These are phyloP conservation scores for Trichocladium uniseriatum DNA, from an alignment of 495 filamentous ascomycete genomes.

Conservation along the genomic window DNA sequence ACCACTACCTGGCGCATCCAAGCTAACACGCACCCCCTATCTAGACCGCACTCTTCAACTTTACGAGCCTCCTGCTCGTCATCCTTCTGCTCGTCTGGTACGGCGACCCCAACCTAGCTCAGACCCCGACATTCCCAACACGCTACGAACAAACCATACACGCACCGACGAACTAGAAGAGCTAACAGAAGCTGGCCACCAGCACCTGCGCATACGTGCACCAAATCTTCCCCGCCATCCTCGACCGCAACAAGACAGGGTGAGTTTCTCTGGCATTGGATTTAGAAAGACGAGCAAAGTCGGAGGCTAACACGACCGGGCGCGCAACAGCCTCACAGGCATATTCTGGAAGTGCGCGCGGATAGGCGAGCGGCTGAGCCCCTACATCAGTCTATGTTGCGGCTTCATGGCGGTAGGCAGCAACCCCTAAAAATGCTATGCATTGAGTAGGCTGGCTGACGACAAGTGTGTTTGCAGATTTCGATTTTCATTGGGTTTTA, in stretches of 20 bases:
- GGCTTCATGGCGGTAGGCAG: slow-evolving; percentile 78
- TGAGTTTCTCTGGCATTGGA: slow-evolving; percentile 31
- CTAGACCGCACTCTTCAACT: slow-evolving; percentile 95
- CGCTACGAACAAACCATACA: background rate
- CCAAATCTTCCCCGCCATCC: slow-evolving; percentile 78
- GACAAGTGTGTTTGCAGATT: background rate
- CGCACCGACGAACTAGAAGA: background rate
- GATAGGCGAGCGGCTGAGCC: slow-evolving; percentile 86
- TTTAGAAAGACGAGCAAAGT: background rate
- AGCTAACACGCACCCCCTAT: slow-evolving; percentile 21
- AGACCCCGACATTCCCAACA: background rate
- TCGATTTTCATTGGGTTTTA: slow-evolving; percentile 12
- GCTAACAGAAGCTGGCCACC: background rate
- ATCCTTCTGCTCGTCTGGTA: slow-evolving; percentile 84
- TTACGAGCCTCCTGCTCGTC: slow-evolving; percentile 86
- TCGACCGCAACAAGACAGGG: slow-evolving; percentile 90
- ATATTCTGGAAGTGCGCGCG: slow-evolving; percentile 96
- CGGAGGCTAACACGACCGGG: background rate
- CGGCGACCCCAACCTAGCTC: background rate
- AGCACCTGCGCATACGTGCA: slow-evolving; percentile 83
- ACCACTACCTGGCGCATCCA: background rate
- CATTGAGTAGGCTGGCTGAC: too few relatives aligned
- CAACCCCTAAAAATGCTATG: too few relatives aligned
- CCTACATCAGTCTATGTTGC: slow-evolving; percentile 93
- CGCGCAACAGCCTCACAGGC: slow-evolving; percentile 55